These are phyloP conservation scores for Limonium bicolor DNA, from an alignment of 148 eudicot genomes.

Conservation along the genomic window DNA sequence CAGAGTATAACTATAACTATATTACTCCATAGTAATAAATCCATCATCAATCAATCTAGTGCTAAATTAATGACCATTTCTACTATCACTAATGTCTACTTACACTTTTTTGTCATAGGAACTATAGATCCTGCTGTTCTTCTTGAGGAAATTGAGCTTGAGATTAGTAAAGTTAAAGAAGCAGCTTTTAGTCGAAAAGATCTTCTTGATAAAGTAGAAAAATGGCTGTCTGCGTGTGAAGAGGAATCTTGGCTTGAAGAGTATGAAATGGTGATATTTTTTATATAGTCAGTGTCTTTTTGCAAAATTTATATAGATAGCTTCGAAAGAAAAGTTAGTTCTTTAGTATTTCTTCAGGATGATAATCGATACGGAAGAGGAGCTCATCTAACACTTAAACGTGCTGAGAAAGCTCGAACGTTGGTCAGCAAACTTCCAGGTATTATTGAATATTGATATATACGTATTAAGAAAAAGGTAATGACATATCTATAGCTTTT, in stretches of 20 bases:
- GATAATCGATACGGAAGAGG: conserved; percentile 85
- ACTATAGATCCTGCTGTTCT: conserved; percentile 34
- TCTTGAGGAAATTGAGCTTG: conserved; percentile 52
- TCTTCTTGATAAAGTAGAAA: conserved; percentile 63
- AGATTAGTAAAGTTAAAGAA: conserved; percentile 59
- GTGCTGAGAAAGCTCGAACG: conserved; percentile 84
- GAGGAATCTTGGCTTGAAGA: conserved; percentile 94
- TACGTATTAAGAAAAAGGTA: too few species aligned
- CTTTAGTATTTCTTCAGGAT: conserved; percentile 29
- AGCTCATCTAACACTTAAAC: conserved; percentile 58
- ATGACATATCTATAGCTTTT: too few species aligned
- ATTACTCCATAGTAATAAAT: too few species aligned
- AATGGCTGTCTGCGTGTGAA: conserved; percentile 81
- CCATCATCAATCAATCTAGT: too few species aligned
- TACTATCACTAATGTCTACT: conserved; percentile 2
- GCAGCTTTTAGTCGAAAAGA: conserved; percentile 83
- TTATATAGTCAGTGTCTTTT: background rate
- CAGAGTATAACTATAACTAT: too few species aligned
- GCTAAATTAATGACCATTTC: too few species aligned
- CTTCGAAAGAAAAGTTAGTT: too few species aligned
- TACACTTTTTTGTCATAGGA: conserved; percentile 35
- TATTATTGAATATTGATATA: too few species aligned
- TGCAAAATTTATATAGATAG: background rate
- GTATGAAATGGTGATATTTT: conserved; percentile 55
- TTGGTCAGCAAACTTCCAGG: conserved; percentile 64